Evolutionary conservation across 169 alveolate genomes (phyloP).

Genomic region (Theileria orientalis): DNA sequence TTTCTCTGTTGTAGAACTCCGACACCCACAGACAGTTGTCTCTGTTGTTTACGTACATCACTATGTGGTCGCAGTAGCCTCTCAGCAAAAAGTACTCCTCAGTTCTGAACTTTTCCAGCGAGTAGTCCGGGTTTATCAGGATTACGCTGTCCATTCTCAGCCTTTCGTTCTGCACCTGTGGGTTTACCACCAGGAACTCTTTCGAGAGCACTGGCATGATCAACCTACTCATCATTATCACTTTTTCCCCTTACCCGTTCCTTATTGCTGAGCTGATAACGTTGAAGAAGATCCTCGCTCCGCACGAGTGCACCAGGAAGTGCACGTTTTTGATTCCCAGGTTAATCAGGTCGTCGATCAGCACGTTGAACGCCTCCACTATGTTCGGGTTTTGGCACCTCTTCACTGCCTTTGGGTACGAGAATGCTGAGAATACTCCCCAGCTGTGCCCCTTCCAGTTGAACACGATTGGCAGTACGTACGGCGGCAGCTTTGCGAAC

Average conservation of each 20-base stretch:
- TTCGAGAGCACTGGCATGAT: conserved; percentile 6
- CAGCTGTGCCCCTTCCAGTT: conserved; percentile 79
- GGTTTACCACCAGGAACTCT: conserved; percentile 2
- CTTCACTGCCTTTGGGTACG: conserved; percentile 69
- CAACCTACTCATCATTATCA: conserved; percentile 1
- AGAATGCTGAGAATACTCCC: conserved; percentile 75
- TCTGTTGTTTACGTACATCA: conserved; percentile 83
- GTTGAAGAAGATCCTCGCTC: conserved; percentile 77
- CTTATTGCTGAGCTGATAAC: conserved; percentile 60
- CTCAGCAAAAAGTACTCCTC: conserved; percentile 78
- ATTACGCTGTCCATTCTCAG: conserved; percentile 75
- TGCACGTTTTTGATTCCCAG: conserved; percentile 72
- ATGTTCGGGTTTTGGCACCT: conserved; percentile 60
- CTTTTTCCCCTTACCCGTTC: conserved; percentile 7
- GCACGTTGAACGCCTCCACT: conserved; percentile 68
- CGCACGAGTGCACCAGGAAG: conserved; percentile 78
- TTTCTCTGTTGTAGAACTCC: conserved; percentile 70
- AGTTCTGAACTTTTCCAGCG: conserved; percentile 75
- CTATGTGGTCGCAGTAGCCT: conserved; percentile 81
- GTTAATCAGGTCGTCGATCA: conserved; percentile 56
- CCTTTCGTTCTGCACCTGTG: conserved; percentile 24
- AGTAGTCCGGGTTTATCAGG: conserved; percentile 79
- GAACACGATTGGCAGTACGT: conserved; percentile 78
- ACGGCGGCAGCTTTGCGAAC: conserved; percentile 79
- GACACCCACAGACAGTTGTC: conserved; percentile 75